Conservation (phyloP, 306 rosid genomes). For the Mucuna pruriens region DNA sequence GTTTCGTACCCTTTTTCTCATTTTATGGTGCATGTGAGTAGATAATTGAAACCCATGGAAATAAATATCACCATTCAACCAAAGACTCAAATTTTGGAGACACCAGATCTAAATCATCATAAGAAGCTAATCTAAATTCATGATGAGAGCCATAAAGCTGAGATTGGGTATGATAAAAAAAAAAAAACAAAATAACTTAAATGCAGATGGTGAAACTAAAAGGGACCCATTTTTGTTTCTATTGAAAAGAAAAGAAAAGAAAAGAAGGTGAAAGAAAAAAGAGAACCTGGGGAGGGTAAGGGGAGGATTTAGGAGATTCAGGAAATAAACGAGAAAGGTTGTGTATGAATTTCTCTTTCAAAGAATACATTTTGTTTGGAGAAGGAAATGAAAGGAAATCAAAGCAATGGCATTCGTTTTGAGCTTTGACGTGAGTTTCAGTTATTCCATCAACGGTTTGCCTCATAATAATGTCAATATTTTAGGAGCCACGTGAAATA, state of each 20-base stretch:
- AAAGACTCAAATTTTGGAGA: background rate
- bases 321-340: slow-evolving; percentile 58
- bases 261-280: background rate
- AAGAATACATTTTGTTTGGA: slow-evolving; percentile 43
- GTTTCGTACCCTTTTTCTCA: background rate
- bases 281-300: slow-evolving; percentile 43
- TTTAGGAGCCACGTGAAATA: too few relatives aligned
- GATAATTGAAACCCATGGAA: slow-evolving; percentile 15
- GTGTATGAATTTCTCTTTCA: slow-evolving; percentile 57
- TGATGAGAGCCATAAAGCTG: slow-evolving; percentile 32
- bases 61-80: background rate
- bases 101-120: slow-evolving; percentile 48
- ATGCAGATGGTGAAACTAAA: slow-evolving; percentile 12
- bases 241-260: background rate
- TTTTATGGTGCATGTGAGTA: background rate
- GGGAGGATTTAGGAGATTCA: slow-evolving; percentile 36
- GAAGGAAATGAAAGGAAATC: background rate
- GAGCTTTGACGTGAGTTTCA: background rate
- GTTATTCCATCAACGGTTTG: background rate
- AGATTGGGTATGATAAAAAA: background rate
- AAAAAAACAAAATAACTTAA: background rate
- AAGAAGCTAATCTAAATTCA: slow-evolving; percentile 18
- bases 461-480: background rate
- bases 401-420: background rate
- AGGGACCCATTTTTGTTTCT: background rate